Evolutionary conservation across 768 basidiomycete genomes (phyloP).

Genomic region (Mycena galopus): DNA sequence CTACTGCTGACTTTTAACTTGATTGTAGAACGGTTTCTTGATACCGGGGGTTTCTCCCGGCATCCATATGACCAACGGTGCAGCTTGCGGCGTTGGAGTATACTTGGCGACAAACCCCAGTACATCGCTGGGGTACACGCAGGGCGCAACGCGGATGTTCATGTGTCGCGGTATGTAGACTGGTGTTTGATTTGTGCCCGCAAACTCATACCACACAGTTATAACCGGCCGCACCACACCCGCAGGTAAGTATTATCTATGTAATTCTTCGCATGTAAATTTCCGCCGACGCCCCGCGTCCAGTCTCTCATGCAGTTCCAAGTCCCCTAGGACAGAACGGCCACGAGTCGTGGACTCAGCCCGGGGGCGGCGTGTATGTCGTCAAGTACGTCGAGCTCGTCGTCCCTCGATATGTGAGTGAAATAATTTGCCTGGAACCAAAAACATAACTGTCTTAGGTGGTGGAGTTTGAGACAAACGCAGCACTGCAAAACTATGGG

Average conservation of each 20-base stretch:
- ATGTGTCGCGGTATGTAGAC: constrained; percentile 24
- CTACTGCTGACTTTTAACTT: neutral
- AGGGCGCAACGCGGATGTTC: constrained; percentile 21
- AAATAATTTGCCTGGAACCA: neutral
- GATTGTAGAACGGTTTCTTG: constrained; percentile 18
- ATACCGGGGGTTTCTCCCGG: constrained; percentile 28
- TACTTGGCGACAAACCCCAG: constrained; percentile 17
- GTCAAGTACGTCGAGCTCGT: constrained; percentile 30
- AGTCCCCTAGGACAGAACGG: constrained; percentile 5
- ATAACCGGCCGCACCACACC: constrained; percentile 15
- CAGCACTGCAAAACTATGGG: neutral
- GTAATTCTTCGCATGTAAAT: neutral
- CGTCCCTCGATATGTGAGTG: constrained; percentile 30
- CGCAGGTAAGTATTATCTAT: neutral
- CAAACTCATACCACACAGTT: neutral
- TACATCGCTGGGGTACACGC: constrained; percentile 19
- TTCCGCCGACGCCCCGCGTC: neutral
- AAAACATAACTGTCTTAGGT: neutral
- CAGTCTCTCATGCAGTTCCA: constrained; percentile 8
- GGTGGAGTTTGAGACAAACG: constrained; percentile 20
- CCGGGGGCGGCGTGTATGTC: constrained; percentile 21
- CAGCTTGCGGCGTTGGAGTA: constrained; percentile 18
- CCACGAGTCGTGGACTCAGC: constrained; percentile 20
- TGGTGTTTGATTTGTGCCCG: neutral
- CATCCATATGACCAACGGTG: neutral